Evolutionary conservation across 1,284 basidiomycete species (phyloP), one percentile per base, ranked within the genome.

Genomic region (Lentinula novae-zelandiae): DNA sequence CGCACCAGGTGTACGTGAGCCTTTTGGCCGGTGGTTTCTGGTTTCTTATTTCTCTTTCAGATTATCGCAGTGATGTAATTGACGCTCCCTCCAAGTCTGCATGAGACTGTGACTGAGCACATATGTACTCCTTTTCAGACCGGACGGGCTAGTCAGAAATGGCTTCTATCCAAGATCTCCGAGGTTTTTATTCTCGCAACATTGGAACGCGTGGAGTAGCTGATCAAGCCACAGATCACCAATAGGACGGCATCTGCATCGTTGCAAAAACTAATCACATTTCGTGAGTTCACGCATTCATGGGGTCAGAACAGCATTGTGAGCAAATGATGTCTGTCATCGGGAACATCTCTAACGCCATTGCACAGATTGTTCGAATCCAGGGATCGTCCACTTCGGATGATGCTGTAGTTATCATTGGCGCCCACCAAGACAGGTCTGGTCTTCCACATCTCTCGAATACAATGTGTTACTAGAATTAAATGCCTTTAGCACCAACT

Each of bases 291-390:
- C 72, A 66, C 80, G 62, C 96, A 99, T 72, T 75, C 86, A 0
- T 99, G 96, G 96, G 89, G 88, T 9, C 96, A 99, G 81, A 92
- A 93, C 75, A 85, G 87, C 52, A 91, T 99, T 69, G 92, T 91
- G 63, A 86, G 71, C 53, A 42, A 36, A 3, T 4, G 13, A 63
- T 51, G 22, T 46, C 50, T 55, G 44, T 36, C 49, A 62, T 57
- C 46, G 64, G 54, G 42, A 62, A 64, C 52, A 67, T 56, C 60
- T 46, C 36, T 50, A 31, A 53, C 66, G 53, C 62, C 48, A 58
- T 38, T 57, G 44, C 6, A 52, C 67, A 92, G 90, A 85, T 92
- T 67, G 78, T 84, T 57, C 82, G 82, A 68, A 89, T 93, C 69
- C 83, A 86, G 67, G 90, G 90, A 58, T 83, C 88, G 51, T 84